Evolutionary conservation across 208 protist genomes (phyloP), one percentile per base, ranked within the genome.

Genomic region (Wallacemonas rigidus): DNA sequence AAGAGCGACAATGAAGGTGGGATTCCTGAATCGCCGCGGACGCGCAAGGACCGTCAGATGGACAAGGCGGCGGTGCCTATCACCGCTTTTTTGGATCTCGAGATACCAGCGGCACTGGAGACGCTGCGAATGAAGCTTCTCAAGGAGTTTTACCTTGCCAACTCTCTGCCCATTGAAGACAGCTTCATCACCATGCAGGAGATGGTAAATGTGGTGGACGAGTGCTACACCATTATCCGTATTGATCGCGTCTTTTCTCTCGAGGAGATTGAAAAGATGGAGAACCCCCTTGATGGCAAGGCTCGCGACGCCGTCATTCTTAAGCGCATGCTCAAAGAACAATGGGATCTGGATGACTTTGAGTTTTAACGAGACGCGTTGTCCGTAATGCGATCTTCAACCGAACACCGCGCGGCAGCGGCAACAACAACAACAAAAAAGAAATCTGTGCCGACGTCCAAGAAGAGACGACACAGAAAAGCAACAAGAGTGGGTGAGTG

Each of bases 141-240:
- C 17, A 79, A 72, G 1, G 87, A 92, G 68, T 84, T 86, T 72
- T 95, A 89, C 79, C 3, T 81, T 53, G 78, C 80, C 53, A 77
- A 89, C 69, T 73, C 83, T 26, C 77, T 95, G 53, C 83, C 87
- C n/a, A 91, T 92, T 57, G 85, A 87, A 12, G 87, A 88, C 39
- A 76, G 80, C 69, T 90, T 83, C 64, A 91, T 95, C 69, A 95
- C 90, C 17, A 71, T 92, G 44, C 90, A 95, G 80, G 90, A 95
- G 78, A 86, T 92, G 69, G 85, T 95, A 40, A 95, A 95, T 77
- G 81, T 89, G 60, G 62, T 95, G 41, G 87, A 95, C 63, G 90
- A 95, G 83, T 82, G 82, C 77, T 95, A 95, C 76, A 68, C 85
- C 17, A 74, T 87, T 73, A 72, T 77, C 36, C 74, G 79, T 35